phyloP scores from a whole-genome alignment of 805 yeast species.

The Myxozyma mucilagina region DNA sequence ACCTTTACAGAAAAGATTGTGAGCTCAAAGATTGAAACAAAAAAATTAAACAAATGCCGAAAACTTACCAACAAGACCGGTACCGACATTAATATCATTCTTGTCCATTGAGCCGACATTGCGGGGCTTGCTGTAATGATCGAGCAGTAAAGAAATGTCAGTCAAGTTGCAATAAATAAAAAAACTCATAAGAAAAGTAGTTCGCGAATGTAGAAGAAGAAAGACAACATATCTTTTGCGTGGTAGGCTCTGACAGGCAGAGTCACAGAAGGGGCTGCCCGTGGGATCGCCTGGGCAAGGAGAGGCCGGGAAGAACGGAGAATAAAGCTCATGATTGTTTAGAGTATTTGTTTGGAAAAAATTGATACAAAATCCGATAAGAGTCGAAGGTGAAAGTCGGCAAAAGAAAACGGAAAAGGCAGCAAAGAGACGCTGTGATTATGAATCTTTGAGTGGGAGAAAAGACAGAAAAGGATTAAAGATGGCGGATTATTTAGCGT shows the following conservation, averaged over 20 bases:
- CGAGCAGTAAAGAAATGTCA: constrained; percentile 59
- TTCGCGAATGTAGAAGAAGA: background rate
- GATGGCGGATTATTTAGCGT: constrained; percentile 6
- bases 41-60: background rate
- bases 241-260: constrained; percentile 27
- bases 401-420: background rate
- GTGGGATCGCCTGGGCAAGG: background rate
- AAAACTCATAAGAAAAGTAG: too few relatives aligned
- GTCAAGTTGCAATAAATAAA: too few relatives aligned
- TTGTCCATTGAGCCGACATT: constrained; percentile 94
- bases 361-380: too few relatives aligned
- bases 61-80: constrained; percentile 81
- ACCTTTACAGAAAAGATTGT: constrained; percentile 13
- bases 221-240: constrained; percentile 26
- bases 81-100: constrained; percentile 74
- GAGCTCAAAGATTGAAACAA: background rate
- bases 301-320: constrained; percentile 6
- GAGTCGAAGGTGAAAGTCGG: too few relatives aligned
- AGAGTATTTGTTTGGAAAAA: too few relatives aligned
- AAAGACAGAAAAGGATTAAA: background rate
- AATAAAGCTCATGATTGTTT: too few relatives aligned
- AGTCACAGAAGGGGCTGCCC: constrained; percentile 5
- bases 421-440: background rate
- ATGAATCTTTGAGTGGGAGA: background rate
- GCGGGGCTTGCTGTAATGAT: constrained; percentile 94